Evolutionary conservation across 345 rosid species (phyloP), one percentile per base, ranked within the genome.

Genomic region (Erysimum cheiranthoides): DNA sequence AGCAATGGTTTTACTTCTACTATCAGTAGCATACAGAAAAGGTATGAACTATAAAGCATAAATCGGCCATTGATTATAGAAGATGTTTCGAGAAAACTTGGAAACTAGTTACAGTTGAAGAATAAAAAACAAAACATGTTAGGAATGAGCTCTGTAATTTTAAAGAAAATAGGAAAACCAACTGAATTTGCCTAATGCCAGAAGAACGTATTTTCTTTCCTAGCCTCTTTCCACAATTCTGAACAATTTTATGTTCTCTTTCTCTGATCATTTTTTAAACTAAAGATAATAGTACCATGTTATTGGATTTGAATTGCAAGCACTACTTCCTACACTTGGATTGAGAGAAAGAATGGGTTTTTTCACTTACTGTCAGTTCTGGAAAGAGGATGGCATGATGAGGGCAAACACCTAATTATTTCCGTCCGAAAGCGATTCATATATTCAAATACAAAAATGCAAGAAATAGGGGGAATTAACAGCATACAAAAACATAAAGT

Each of bases 341-440:
- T 21, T 21, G 58, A 47, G 28, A 14, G 52, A 70, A 67, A 10
- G 66, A 38, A 61, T 25, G 42, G 42, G 54, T 52, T 17, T 66
- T 72, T 35, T 36, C 49, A 59, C 96, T 90, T 86, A 94, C 98
- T 8, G 97, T 92, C 82, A 94, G 82, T 82, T 94, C 98, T 10
- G 91, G 95, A 78, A 92, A 92, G 78, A 94, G 97, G 77, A 94
- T 94, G 83, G 92, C 98, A 79, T 88, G 79, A 73, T 94, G 98
- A 34, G 97, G 98, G 81, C 97, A 92, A 67, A 94, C 98, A 73
- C 98, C 98, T 79, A 94, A 81, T 66, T 78, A 85, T 81, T 86
- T 84, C 50, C 96, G 86, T 79, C 66, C 73, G 49, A 62, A 61
- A 67, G 59, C 82, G 72, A 68, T 74, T 35, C 36, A 73, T 14